These are phyloP conservation scores for Hexamita inflata DNA, from an alignment of 208 protist genomes.

Conservation along the genomic window DNA sequence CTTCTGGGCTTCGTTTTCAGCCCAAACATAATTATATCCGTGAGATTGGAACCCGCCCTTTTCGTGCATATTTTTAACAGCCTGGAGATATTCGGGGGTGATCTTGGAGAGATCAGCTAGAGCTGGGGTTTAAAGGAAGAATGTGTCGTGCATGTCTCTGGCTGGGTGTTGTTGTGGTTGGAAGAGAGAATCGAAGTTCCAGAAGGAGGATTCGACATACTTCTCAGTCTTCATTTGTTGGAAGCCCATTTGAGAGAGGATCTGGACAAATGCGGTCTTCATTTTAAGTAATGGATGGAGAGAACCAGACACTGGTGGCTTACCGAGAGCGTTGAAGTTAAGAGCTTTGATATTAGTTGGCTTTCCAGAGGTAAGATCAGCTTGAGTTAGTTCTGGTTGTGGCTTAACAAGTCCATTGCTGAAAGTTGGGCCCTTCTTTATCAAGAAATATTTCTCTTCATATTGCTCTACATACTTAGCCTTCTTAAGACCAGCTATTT, in stretches of 20 bases:
- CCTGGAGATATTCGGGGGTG: conserved; percentile 59
- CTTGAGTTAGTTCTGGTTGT: neutral
- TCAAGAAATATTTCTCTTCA: neutral
- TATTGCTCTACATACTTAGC: neutral
- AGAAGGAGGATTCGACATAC: conserved; percentile 96
- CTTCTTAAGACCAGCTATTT: neutral
- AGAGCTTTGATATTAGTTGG: conserved; percentile 16
- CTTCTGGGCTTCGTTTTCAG: conserved; percentile 67
- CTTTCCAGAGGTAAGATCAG: neutral
- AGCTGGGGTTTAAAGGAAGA: conserved; percentile 75
- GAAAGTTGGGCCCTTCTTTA: neutral
- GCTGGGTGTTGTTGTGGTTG: conserved; percentile 98
- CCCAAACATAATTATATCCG: conserved; percentile 72
- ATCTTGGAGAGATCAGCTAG: neutral
- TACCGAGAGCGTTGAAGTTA: conserved; percentile 14
- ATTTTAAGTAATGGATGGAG: conserved; percentile 88
- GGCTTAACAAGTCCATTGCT: neutral
- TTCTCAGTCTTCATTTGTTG: conserved; percentile 96
- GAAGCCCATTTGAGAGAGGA: conserved; percentile 96
- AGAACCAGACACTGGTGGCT: neutral
- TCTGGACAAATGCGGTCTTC: conserved; percentile 86
- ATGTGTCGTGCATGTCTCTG: conserved; percentile 97
- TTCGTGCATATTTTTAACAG: conserved; percentile 75
- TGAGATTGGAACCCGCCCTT: conserved; percentile 62
- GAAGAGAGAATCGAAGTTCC: conserved; percentile 99